A percentile compares a stretch with the other conserved stretches of the same genome.
These are phyloP conservation scores for Botrytis paeoniae DNA, from an alignment of 2,329 filamentous ascomycete genomes.

Conservation along the genomic window DNA sequence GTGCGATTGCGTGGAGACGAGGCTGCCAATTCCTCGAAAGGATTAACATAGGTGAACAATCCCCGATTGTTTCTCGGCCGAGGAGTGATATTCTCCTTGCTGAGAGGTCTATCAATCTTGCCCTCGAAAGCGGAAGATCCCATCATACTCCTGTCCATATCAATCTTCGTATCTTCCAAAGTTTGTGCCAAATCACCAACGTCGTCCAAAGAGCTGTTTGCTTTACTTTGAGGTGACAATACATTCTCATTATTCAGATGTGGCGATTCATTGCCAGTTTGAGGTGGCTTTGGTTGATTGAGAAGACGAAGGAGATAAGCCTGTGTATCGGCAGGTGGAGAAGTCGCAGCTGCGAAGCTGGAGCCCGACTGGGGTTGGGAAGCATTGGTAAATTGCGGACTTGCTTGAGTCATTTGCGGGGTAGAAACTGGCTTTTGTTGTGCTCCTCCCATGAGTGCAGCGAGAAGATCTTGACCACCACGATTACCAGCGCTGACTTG, in stretches of 20 bases:
- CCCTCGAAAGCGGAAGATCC: constrained; percentile 27
- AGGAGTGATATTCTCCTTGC: constrained; percentile 28
- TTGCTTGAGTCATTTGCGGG: constrained; percentile 26
- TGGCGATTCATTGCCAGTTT: constrained; percentile 44
- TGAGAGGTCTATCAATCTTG: constrained; percentile 21
- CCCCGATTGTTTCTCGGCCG: constrained; percentile 28
- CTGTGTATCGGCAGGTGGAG: constrained; percentile 68
- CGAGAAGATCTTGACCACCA: constrained; percentile 34
- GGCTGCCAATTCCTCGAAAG: constrained; percentile 66
- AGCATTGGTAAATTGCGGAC: constrained; percentile 29
- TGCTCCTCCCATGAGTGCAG: constrained; percentile 34
- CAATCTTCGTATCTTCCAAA: constrained; percentile 42
- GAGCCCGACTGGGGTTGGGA: constrained; percentile 27
- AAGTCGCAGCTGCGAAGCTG: constrained; percentile 44
- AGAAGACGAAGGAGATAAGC: constrained; percentile 83
- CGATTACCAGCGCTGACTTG: constrained; percentile 26
- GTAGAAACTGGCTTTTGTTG: constrained; percentile 27
- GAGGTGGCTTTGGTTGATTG: constrained; percentile 69
- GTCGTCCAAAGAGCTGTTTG: constrained; percentile 34
- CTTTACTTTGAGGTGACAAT: constrained; percentile 42
- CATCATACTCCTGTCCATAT: constrained; percentile 41
- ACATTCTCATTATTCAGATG: constrained; percentile 32
- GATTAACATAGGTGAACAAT: constrained; percentile 68
- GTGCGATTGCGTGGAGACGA: constrained; percentile 60
- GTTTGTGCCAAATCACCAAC: constrained; percentile 43